Conservation (phyloP, 768 basidiomycete species). For the Lentinula sp. region DNA sequence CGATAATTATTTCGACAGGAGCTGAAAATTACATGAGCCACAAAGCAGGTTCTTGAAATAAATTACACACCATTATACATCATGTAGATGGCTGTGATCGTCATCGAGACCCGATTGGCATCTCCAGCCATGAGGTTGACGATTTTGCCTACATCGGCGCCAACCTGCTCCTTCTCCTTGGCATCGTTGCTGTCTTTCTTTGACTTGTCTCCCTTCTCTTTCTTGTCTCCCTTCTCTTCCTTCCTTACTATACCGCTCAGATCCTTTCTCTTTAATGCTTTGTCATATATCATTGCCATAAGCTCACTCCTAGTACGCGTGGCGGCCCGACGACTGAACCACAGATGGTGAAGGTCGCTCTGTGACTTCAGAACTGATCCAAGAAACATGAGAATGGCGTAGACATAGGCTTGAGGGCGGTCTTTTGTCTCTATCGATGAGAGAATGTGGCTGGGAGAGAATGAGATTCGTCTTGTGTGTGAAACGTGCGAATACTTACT, state of each 20-base stretch:
- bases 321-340: slow-evolving; percentile 72
- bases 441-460: slow-evolving; percentile 41
- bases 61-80: slow-evolving; percentile 25
- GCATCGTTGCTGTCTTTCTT: slow-evolving; percentile 19
- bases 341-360: slow-evolving; percentile 61
- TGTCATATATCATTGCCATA: slow-evolving; percentile 86
- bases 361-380: slow-evolving; percentile 50
- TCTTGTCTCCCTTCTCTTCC: slow-evolving; percentile 24
- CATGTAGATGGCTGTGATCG: slow-evolving; percentile 55
- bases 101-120: slow-evolving; percentile 55
- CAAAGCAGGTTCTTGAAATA: not conserved
- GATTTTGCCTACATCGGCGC: slow-evolving; percentile 86
- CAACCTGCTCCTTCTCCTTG: slow-evolving; percentile 42
- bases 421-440: slow-evolving; percentile 30
- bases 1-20: slow-evolving; percentile 76
- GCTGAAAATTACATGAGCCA: slow-evolving; percentile 25
- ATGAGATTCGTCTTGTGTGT: slow-evolving; percentile 7
- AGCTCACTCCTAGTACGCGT: slow-evolving; percentile 73
- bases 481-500: slow-evolving; percentile 31
- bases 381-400: slow-evolving; percentile 69
- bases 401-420: slow-evolving; percentile 64
- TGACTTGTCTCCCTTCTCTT: slow-evolving; percentile 10
- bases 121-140: slow-evolving; percentile 87
- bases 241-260: slow-evolving; percentile 70
- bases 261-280: slow-evolving; percentile 78